Base-by-base conservation (phyloP, 1,284 basidiomycete species). In the Paramarasmius palmivorus region DNA sequence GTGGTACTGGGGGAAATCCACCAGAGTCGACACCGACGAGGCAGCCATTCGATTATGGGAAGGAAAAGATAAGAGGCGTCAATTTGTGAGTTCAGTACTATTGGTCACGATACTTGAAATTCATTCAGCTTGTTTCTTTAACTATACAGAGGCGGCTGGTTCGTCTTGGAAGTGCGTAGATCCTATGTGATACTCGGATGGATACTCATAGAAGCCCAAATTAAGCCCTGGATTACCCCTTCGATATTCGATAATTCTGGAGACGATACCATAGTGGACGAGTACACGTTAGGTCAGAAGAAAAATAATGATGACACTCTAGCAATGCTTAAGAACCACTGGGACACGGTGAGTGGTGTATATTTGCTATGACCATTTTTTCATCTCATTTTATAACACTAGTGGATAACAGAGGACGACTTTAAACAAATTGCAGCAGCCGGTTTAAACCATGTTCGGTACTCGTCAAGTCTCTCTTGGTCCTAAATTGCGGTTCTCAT, bases 391-490 rank as follows among this genome's bases (percentile, higher is more conserved):
- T 14, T 25, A 19, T 29, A 26, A 17, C 26, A 47, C 14, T 29
- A 78, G 60, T 90, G 86, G 86, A 86, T 88, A 53, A 87, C 83
- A 6, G 85, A 89, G 64, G 77, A 81, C 49, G 88, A 90, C 63
- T 88, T 90, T 62, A 63, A 64, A 17, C 78, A 76, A 15, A 90
- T 90, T 52, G 74, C 69, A 25, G 79, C 77, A n/a, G 88, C 86
- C 32, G 89, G 90, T 1, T 72, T 92, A 49, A 92, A 88, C 63
- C 89, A 91, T 64, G 88, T 92, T 55, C 82, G 86, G 83, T 85
- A 59, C 17, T 17, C n/a, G n/a, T 46, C 19, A 73, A 64, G 12
- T 34, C 38, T 51, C 12, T 23, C 3, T 26, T 20, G 41, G 17
- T 41, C 8, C 14, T 49, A 2, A n/a, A 48, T 32, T 36, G 58